A percentile compares a stretch with the other conserved stretches of the same genome.
Evolutionary conservation across 352 stramenopile genomes (phyloP).

Genomic region (Globisporangium ultimum): DNA sequence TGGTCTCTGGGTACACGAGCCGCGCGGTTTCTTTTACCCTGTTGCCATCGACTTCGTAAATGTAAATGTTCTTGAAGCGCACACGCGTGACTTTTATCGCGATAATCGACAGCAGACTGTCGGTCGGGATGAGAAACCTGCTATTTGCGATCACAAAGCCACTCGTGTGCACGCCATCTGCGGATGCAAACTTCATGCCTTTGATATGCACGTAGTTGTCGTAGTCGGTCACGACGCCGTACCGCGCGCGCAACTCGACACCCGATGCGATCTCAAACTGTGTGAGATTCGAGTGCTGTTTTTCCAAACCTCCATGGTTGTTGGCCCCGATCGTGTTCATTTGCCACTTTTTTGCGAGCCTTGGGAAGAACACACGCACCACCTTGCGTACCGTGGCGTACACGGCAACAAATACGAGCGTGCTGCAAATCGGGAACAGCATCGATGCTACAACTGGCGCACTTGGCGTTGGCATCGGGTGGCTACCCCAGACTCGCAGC

Average conservation of each 20-base stretch:
- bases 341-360: background rate
- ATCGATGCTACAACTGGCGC: background rate
- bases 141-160: slow-evolving; percentile 16
- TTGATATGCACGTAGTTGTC: slow-evolving; percentile 14
- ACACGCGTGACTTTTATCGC: slow-evolving; percentile 13
- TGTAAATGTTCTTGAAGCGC: slow-evolving; percentile 7
- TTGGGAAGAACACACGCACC: slow-evolving; percentile 12
- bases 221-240: slow-evolving; percentile 13
- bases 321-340: background rate
- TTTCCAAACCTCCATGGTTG: background rate
- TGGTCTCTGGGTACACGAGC: slow-evolving; percentile 7
- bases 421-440: slow-evolving; percentile 8
- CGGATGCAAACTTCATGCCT: slow-evolving; percentile 19
- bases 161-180: slow-evolving; percentile 16
- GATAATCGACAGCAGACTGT: slow-evolving; percentile 6
- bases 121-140: slow-evolving; percentile 12
- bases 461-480: slow-evolving; percentile 1
- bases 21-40: slow-evolving; percentile 6
- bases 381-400: slow-evolving; percentile 17
- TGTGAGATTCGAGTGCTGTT: background rate
- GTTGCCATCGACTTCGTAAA: slow-evolving; percentile 8
- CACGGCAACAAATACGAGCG: slow-evolving; percentile 12
- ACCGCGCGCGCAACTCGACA: slow-evolving; percentile 5
- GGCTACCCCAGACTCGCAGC: slow-evolving; percentile 14
- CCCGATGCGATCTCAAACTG: slow-evolving; percentile 12